phyloP scores from a whole-genome alignment of 441 rosid species.

The Croton laevigatus region DNA sequence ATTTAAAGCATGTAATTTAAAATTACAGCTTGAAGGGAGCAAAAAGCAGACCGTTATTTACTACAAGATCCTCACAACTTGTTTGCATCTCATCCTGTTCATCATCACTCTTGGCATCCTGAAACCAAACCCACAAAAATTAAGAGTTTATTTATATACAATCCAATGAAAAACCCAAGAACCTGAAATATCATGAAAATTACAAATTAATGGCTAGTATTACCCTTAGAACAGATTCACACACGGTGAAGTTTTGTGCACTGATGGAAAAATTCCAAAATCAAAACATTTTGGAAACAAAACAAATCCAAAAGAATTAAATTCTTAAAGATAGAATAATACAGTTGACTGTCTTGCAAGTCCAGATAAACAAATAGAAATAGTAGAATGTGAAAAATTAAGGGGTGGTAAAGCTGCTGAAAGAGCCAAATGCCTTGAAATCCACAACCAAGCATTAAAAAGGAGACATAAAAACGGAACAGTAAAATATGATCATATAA shows the following conservation, averaged over 20 bases:
- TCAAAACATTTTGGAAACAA: conserved; percentile 6
- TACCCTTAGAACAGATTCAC: not conserved
- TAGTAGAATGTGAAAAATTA: not conserved
- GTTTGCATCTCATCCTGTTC: conserved; percentile 23
- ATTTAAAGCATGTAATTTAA: not conserved
- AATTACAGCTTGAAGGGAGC: conserved; percentile 11
- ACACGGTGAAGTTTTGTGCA: not conserved
- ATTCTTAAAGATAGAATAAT: not conserved
- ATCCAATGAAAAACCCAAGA: not conserved
- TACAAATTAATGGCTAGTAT: not conserved
- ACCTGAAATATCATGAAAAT: conserved; percentile 9
- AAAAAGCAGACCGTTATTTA: conserved; percentile 29
- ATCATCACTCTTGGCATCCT: conserved; percentile 23
- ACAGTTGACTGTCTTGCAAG: not conserved
- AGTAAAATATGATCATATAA: conserved; percentile 1
- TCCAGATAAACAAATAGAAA: not conserved
- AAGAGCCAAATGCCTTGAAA: conserved; percentile 6
- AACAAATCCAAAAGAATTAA: not conserved
- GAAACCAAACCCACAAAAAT: conserved; percentile 23
- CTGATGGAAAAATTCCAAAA: not conserved
- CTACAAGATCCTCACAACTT: conserved; percentile 24
- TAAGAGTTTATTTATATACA: conserved; percentile 13
- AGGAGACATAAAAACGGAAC: too few species aligned
- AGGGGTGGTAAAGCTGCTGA: not conserved
- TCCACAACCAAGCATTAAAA: not conserved